Percentiles rank a stretch among this genome's conserved stretches.
phyloP scores from a whole-genome alignment of 1,139 yeast genomes.

The Hemisphaericaspora xylofermentans region DNA sequence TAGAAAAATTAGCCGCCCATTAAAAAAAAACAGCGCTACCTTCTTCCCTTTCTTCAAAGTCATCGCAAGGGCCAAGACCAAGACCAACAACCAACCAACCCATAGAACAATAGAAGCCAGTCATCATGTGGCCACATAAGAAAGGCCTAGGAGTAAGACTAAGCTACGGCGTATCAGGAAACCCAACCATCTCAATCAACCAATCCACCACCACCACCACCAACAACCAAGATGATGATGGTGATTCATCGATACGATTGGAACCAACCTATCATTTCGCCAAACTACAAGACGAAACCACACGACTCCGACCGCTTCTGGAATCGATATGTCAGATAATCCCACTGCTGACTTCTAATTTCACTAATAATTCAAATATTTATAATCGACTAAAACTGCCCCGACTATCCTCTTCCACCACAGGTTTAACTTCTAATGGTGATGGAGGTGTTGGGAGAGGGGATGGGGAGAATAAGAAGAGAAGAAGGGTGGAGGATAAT shows the following conservation, averaged over 20 bases:
- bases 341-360: slow-evolving; percentile 15
- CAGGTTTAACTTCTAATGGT: too few species aligned
- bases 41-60: too few species aligned
- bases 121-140: slow-evolving; percentile 46
- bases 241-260: not conserved
- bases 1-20: too few species aligned
- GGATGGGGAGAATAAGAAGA: too few species aligned
- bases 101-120: not conserved
- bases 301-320: slow-evolving; percentile 16
- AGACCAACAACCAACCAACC: not conserved
- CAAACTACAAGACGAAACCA: slow-evolving; percentile 17
- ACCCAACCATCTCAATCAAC: slow-evolving; percentile 20
- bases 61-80: not conserved
- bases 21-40: too few species aligned
- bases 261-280: slow-evolving; percentile 3
- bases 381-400: slow-evolving; percentile 14
- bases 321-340: not conserved
- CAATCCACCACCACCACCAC: not conserved
- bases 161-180: slow-evolving; percentile 38
- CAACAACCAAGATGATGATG: not conserved
- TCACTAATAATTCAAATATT: slow-evolving; percentile 15
- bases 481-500: not conserved
- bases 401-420: not conserved
- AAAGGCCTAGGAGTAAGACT: slow-evolving; percentile 42
- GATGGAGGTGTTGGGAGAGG: too few species aligned